These are phyloP conservation scores for Trypanosoma grayi DNA, from an alignment of 208 protist species.

Conservation along the genomic window DNA sequence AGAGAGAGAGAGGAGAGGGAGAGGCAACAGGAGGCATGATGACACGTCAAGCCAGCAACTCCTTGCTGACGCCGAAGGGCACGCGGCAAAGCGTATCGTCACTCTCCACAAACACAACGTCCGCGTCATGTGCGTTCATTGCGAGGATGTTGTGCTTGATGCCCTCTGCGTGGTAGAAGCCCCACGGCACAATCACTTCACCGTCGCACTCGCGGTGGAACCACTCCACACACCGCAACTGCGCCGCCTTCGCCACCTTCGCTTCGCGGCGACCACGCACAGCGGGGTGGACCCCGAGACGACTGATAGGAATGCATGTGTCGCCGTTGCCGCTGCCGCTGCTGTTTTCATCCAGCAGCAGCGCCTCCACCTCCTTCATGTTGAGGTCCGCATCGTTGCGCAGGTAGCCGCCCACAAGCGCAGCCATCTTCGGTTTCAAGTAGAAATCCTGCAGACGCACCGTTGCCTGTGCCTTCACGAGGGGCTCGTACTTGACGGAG, in stretches of 20 bases:
- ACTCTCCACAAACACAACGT: slow-evolving; percentile 64
- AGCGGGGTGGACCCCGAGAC: slow-evolving; percentile 62
- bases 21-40: background rate
- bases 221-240: slow-evolving; percentile 68
- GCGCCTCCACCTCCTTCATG: slow-evolving; percentile 75
- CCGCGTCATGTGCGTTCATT: slow-evolving; percentile 32
- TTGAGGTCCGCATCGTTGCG: slow-evolving; percentile 81
- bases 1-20: background rate
- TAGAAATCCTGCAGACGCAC: slow-evolving; percentile 90
- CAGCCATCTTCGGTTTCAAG: slow-evolving; percentile 87
- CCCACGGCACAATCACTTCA: slow-evolving; percentile 89
- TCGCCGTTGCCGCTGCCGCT: slow-evolving; percentile 19
- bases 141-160: slow-evolving; percentile 79
- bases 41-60: slow-evolving; percentile 44
- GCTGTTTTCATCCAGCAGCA: slow-evolving; percentile 59
- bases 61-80: slow-evolving; percentile 73
- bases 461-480: slow-evolving; percentile 38
- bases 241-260: slow-evolving; percentile 71
- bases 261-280: slow-evolving; percentile 68
- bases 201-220: slow-evolving; percentile 57
- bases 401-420: slow-evolving; percentile 63
- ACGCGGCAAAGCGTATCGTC: slow-evolving; percentile 66
- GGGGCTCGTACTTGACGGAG: slow-evolving; percentile 55
- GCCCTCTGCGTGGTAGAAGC: slow-evolving; percentile 81
- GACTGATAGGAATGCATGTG: slow-evolving; percentile 40